phyloP scores from a whole-genome alignment of 345 rosid species.

The Eutrema japonicum region DNA sequence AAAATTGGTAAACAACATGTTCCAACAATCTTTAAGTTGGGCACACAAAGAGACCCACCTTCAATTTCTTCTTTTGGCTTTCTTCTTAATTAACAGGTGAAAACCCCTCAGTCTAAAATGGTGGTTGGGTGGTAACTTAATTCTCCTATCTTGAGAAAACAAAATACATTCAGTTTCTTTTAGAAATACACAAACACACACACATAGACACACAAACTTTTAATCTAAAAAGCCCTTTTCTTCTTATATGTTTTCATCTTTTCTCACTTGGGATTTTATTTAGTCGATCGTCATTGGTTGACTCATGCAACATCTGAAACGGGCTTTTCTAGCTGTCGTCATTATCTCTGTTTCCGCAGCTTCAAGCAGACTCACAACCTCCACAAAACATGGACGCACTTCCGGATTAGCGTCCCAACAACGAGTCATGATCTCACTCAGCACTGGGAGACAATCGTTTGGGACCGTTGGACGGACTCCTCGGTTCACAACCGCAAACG shows the following conservation, averaged over 20 bases:
- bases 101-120: slow-evolving; percentile 31
- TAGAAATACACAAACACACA: slow-evolving; percentile 32
- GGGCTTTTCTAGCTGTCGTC: slow-evolving; percentile 50
- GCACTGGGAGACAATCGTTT: slow-evolving; percentile 47
- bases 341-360: slow-evolving; percentile 49
- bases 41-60: too few species aligned
- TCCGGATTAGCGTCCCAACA: slow-evolving; percentile 54
- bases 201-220: slow-evolving; percentile 36
- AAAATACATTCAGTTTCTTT: slow-evolving; percentile 30
- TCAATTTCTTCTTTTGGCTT: not conserved
- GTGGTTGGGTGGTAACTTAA: slow-evolving; percentile 28
- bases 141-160: slow-evolving; percentile 35
- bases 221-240: slow-evolving; percentile 30
- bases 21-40: too few species aligned
- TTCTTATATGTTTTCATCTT: slow-evolving; percentile 5
- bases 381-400: slow-evolving; percentile 47
- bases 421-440: slow-evolving; percentile 49
- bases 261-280: slow-evolving; percentile 15
- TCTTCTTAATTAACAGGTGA: slow-evolving; percentile 34
- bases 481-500: slow-evolving; percentile 51
- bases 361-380: slow-evolving; percentile 50
- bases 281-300: slow-evolving; percentile 54
- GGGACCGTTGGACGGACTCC: slow-evolving; percentile 49
- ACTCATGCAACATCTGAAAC: slow-evolving; percentile 54
- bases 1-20: too few species aligned